Percentiles rank a stretch among this genome's conserved stretches.
These are phyloP conservation scores for Evansstolkia leycettana DNA, from an alignment of 495 filamentous ascomycete species.

Conservation along the genomic window DNA sequence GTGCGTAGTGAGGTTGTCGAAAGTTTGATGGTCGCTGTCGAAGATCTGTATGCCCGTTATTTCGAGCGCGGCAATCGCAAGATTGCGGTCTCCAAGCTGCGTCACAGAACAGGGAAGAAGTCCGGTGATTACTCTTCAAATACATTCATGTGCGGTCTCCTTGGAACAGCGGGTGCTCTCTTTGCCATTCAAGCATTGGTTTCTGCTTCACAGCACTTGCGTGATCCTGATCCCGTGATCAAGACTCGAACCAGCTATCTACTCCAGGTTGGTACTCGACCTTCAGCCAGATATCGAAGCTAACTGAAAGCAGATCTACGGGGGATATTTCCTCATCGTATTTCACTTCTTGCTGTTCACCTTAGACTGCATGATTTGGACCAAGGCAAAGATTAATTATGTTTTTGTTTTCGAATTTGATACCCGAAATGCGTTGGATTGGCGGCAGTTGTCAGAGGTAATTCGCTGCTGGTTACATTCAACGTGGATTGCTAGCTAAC, in stretches of 20 bases:
- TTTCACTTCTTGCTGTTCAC: conserved; percentile 65
- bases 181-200: conserved; percentile 67
- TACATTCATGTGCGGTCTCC: conserved; percentile 69
- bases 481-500: conserved; percentile 7
- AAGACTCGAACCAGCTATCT: conserved; percentile 56
- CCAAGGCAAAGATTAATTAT: conserved; percentile 78
- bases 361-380: conserved; percentile 72
- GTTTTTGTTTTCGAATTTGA: conserved; percentile 96
- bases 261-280: conserved; percentile 42
- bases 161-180: conserved; percentile 59
- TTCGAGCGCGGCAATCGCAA: conserved; percentile 88
- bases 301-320: conserved; percentile 55
- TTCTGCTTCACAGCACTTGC: conserved; percentile 44
- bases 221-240: conserved; percentile 30
- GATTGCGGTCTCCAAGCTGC: conserved; percentile 73
- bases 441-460: conserved; percentile 76
- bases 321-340: conserved; percentile 67
- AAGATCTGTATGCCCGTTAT: conserved; percentile 87
- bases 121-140: conserved; percentile 57
- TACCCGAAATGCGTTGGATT: conserved; percentile 70
- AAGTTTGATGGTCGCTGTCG: conserved; percentile 59
- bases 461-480: conserved; percentile 1
- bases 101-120: conserved; percentile 47
- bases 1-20: conserved; percentile 76
- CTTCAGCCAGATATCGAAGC: conserved; percentile 2